Percentiles rank a stretch among this genome's conserved stretches.
These are phyloP conservation scores for Lycium barbarum DNA, from an alignment of 257 asterid species.

Conservation along the genomic window DNA sequence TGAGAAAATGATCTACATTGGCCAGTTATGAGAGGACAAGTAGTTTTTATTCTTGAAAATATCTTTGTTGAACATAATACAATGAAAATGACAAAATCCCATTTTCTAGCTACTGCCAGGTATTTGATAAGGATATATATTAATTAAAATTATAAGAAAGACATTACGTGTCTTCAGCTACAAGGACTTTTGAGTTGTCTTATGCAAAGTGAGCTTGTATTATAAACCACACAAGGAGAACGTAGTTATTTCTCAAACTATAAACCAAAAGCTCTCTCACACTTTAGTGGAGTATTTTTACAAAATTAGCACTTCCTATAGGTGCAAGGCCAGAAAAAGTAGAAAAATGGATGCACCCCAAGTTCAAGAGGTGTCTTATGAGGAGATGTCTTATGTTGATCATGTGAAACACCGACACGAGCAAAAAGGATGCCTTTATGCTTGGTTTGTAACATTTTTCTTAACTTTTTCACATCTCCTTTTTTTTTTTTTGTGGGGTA, in stretches of 20 bases:
- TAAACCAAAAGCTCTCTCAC: no score
- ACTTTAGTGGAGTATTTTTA: no score
- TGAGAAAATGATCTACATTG: neutral
- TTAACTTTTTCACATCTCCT: neutral
- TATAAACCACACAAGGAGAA: no score
- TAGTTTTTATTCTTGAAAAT: neutral
- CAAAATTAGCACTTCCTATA: neutral
- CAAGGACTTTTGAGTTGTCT: no score
- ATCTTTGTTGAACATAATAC: neutral
- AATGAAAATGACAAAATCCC: neutral
- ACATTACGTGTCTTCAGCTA: no score
- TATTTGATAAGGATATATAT: neutral
- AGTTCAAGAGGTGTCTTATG: conserved; percentile 31
- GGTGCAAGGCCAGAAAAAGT: neutral
- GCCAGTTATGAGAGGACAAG: conserved; percentile 13
- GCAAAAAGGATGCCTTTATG: conserved; percentile 46
- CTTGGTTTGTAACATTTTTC: conserved; percentile 32
- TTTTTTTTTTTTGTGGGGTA: no score
- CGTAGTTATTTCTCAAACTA: no score
- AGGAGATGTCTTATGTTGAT: no score
- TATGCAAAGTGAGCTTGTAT: no score
- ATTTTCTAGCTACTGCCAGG: neutral
- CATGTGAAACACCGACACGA: conserved; percentile 35
- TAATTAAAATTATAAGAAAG: no score
- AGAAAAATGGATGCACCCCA: conserved; percentile 39